Base-by-base conservation (phyloP, 495 filamentous ascomycete species). In the Neurospora discreta region DNA sequence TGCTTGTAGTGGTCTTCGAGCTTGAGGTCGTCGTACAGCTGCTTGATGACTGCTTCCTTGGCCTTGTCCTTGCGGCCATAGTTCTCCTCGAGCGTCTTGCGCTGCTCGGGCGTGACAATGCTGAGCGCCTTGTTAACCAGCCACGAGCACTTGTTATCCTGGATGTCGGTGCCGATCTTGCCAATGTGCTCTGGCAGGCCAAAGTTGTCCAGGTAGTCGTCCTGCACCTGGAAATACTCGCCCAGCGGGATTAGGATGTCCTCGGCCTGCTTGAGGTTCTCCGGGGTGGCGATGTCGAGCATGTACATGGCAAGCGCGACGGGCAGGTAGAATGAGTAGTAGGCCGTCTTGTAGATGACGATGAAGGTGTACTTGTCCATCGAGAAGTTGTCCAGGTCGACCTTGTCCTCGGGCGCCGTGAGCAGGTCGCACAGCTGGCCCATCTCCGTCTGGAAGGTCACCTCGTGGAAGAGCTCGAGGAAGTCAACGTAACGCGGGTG, bases 131-230 rank as follows among this genome's bases (percentile, higher is more conserved):
- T 91, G 86, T 98, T 98, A 78, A 99, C 87, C 26, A 98, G 81
- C 95, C 95, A 99, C 8, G 91, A 94, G 86, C 95, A 99, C 86
- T 99, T 99, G 88, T 99, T 99, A 81, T 99, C 95, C 85, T 93
- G 88, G 79, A 99, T 99, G 78, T 99, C 95, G 73, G 96, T 99
- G 70, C 95, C 95, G 74, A 99, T 96, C 88, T 99, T 99, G 78
- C 95, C 95, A 77, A 99, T 95, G 76, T 88, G 85, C 74, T 91
- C 89, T 33, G 95, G 94, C 76, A 94, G 90, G 73, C 95, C 96
- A 75, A 93, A 99, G 82, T 93, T 94, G 85, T 99, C 96, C 52
- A 99, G 92, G 85, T 94, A 99, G 86, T 99, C 96, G 78, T 99
- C 95, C 82, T 98, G 95, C 75, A 97, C 88, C 82, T 99, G 95